These are phyloP conservation scores for Acacia pycnantha DNA, from an alignment of 331 rosid genomes.

Conservation along the genomic window DNA sequence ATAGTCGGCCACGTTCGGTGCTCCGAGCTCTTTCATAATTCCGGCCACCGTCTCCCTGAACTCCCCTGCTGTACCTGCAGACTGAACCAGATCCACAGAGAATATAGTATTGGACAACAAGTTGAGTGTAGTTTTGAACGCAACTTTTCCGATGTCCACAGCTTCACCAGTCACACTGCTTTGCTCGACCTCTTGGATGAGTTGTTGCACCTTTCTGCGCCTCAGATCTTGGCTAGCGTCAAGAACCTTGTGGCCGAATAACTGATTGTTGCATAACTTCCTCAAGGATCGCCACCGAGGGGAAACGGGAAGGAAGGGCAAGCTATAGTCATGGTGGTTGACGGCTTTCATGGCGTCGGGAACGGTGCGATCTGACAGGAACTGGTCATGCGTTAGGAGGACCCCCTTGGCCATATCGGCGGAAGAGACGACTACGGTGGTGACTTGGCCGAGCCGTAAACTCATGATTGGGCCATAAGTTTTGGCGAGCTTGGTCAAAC, in stretches of 20 bases:
- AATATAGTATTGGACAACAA: slow-evolving; percentile 27
- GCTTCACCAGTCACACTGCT: not conserved
- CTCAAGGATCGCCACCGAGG: slow-evolving; percentile 44
- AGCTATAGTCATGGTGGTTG: slow-evolving; percentile 31
- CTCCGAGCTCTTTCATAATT: slow-evolving; percentile 52
- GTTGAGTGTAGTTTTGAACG: not conserved
- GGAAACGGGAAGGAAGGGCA: slow-evolving; percentile 50
- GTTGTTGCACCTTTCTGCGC: slow-evolving; percentile 36
- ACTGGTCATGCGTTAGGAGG: slow-evolving; percentile 52
- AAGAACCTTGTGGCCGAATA: slow-evolving; percentile 44
- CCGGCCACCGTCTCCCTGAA: slow-evolving; percentile 34
- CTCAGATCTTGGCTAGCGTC: slow-evolving; percentile 32
- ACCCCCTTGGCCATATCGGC: slow-evolving; percentile 25
- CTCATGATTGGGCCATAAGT: not conserved
- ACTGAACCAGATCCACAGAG: slow-evolving; percentile 19
- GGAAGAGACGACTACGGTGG: not conserved
- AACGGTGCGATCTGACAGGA: slow-evolving; percentile 38
- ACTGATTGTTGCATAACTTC: slow-evolving; percentile 37
- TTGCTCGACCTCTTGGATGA: slow-evolving; percentile 1
- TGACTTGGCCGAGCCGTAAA: not conserved
- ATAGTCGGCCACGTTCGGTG: slow-evolving; percentile 44
- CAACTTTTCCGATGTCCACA: not conserved
- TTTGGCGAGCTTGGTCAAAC: slow-evolving; percentile 30
- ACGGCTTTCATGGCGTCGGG: slow-evolving; percentile 39
- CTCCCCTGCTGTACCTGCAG: slow-evolving; percentile 32